Evolutionary conservation across 2,329 filamentous ascomycete genomes (phyloP).

Genomic region (Colletotrichum lentis): DNA sequence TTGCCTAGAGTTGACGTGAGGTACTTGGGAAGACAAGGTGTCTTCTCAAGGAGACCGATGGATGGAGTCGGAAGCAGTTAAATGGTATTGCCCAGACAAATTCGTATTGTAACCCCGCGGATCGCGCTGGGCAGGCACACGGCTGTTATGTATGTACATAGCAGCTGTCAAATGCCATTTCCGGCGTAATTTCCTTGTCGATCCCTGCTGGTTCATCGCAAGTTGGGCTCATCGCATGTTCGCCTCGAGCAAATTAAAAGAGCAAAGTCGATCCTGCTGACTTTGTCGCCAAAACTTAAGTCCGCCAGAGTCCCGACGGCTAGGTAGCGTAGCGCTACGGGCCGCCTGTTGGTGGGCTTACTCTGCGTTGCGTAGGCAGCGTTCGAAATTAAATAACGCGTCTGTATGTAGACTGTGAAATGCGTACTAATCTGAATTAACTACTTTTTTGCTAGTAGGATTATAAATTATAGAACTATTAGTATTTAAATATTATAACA

Average conservation of each 20-base stretch:
- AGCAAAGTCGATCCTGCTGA: not conserved
- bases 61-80: not conserved
- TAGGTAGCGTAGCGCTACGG: not conserved
- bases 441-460: no score
- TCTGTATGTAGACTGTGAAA: no score
- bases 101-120: conserved; percentile 9
- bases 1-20: not conserved
- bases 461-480: no score
- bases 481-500: no score
- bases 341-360: not conserved
- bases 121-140: not conserved
- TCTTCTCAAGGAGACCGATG: not conserved
- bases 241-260: not conserved
- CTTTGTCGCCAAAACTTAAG: not conserved
- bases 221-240: conserved; percentile 12
- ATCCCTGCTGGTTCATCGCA: conserved; percentile 27
- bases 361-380: no score
- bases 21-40: no score
- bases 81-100: not conserved
- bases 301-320: not conserved
- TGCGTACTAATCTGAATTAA: no score
- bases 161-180: conserved; percentile 9
- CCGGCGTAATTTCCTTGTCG: conserved; percentile 22
- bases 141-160: not conserved
- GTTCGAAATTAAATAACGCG: no score